phyloP scores from a whole-genome alignment of 2,329 filamentous ascomycete species.

The Colletotrichum sp. region DNA sequence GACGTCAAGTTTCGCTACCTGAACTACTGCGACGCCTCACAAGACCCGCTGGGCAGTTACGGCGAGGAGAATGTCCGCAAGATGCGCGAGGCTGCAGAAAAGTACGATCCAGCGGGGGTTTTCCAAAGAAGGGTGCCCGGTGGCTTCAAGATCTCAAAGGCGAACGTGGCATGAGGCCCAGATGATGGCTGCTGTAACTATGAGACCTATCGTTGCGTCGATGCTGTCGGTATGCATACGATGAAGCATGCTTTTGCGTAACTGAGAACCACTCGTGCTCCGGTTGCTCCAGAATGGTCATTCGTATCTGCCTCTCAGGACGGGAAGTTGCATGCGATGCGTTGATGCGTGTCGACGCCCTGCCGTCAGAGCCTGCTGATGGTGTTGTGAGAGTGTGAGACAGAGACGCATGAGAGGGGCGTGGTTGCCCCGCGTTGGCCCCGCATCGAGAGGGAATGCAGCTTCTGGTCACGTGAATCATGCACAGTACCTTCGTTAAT shows the following conservation, averaged over 20 bases:
- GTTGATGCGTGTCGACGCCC: background rate
- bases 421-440: background rate
- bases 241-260: background rate
- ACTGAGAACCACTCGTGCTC: background rate
- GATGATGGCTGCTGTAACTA: background rate
- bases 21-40: conserved; percentile 24
- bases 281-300: background rate
- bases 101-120: background rate
- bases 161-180: background rate
- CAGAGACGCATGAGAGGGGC: background rate
- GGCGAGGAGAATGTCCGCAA: conserved; percentile 25
- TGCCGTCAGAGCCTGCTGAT: background rate
- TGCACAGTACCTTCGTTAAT: background rate
- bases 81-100: conserved; percentile 23
- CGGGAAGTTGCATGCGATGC: background rate
- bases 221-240: background rate
- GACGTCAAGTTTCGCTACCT: background rate
- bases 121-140: background rate
- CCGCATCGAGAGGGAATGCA: background rate
- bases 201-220: background rate
- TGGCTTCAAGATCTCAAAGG: background rate
- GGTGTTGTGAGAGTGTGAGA: background rate
- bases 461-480: background rate
- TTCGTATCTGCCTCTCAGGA: background rate
- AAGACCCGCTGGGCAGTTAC: conserved; percentile 26